Percentiles rank a stretch among this genome's conserved stretches.
Evolutionary conservation across 2,329 filamentous ascomycete genomes (phyloP).

Genomic region (Aspergillus neotritici): DNA sequence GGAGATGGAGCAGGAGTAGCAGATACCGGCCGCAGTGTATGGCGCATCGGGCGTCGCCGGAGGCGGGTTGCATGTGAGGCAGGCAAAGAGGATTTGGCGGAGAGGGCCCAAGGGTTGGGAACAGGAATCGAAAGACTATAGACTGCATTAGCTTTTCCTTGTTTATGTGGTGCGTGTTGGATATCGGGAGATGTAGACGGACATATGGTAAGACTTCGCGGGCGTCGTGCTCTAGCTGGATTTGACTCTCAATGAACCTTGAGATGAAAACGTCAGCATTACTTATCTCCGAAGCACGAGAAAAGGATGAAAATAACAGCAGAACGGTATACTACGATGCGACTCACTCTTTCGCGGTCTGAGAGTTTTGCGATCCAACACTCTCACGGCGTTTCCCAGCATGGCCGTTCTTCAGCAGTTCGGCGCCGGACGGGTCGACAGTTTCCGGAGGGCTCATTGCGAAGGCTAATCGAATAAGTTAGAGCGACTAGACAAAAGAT

Average conservation of each 20-base stretch:
- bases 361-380: slow-evolving; percentile 54
- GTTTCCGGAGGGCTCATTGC: slow-evolving; percentile 21
- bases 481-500: background rate
- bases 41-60: slow-evolving; percentile 57
- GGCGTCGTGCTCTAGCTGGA: slow-evolving; percentile 88
- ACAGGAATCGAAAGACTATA: slow-evolving; percentile 84
- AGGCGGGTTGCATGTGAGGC: slow-evolving; percentile 85
- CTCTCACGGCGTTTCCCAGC: slow-evolving; percentile 30
- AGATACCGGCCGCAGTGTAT: slow-evolving; percentile 73
- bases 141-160: slow-evolving; percentile 11
- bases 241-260: slow-evolving; percentile 82
- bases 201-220: slow-evolving; percentile 93
- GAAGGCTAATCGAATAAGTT: background rate
- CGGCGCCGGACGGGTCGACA: slow-evolving; percentile 5
- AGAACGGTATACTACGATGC: background rate
- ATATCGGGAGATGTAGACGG: slow-evolving; percentile 26
- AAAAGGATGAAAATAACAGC: background rate
- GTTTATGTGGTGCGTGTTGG: background rate
- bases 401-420: slow-evolving; percentile 9
- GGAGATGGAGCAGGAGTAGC: slow-evolving; percentile 93
- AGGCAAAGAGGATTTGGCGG: slow-evolving; percentile 85
- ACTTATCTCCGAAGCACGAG: background rate
- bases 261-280: background rate
- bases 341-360: slow-evolving; percentile 64
- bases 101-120: slow-evolving; percentile 84